A percentile compares a stretch with the other conserved stretches of the same genome.
phyloP scores from a whole-genome alignment of 192 early-diverging fungal genomes.

The Linnemannia schmuckeri region DNA sequence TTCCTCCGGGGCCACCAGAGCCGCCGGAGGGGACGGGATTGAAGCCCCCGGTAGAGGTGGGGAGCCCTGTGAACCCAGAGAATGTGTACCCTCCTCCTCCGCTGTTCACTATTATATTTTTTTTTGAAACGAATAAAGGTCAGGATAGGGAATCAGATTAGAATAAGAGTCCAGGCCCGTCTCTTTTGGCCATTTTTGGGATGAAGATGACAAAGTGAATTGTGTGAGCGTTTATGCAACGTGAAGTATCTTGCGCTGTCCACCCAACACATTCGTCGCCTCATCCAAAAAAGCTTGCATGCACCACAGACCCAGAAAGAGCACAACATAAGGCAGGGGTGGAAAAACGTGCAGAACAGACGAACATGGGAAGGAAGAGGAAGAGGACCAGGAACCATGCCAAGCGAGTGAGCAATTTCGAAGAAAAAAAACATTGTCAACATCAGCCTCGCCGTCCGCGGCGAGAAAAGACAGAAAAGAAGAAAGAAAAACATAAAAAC shows the following conservation, averaged over 20 bases:
- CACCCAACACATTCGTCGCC: neutral
- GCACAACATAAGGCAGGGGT: no score
- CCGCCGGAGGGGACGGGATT: neutral
- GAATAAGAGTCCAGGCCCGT: neutral
- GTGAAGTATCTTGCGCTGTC: neutral
- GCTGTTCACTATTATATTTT: neutral
- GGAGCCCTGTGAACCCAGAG: neutral
- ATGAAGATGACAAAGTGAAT: neutral
- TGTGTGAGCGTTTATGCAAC: neutral
- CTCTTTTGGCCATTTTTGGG: neutral
- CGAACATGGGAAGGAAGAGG: no score
- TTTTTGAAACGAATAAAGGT: neutral
- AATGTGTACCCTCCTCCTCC: neutral
- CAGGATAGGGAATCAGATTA: neutral
- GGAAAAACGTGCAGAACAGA: no score
- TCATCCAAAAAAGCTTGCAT: neutral
- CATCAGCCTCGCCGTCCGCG: neutral
- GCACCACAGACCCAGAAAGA: neutral
- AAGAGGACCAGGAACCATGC: no score
- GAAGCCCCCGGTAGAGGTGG: neutral
- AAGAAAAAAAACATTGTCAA: no score
- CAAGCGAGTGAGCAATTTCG: no score
- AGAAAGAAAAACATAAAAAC: neutral
- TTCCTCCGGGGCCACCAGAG: neutral
- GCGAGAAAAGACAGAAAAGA: neutral